Percentiles rank a stretch among this genome's conserved stretches.
Evolutionary conservation across 2,329 filamentous ascomycete genomes (phyloP).

Genomic region (Cyclaneusma minus): DNA sequence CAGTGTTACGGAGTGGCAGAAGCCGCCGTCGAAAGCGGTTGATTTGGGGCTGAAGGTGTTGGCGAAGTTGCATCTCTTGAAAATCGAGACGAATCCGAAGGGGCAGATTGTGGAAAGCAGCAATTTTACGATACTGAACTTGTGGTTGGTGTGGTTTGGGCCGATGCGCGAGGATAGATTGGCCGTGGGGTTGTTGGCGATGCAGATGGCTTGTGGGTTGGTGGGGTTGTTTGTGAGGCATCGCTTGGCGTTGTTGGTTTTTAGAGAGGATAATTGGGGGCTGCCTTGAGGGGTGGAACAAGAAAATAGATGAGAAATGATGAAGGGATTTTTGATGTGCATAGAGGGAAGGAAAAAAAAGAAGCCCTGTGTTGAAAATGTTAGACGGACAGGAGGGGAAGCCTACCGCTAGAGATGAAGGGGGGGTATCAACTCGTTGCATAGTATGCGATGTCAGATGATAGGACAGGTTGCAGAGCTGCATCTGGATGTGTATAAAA

Average conservation of each 20-base stretch:
- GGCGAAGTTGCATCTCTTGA: constrained; percentile 49
- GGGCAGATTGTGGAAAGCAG: constrained; percentile 64
- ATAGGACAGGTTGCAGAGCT: too few species aligned
- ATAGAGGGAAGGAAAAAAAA: too few species aligned
- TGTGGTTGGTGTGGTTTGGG: constrained; percentile 93
- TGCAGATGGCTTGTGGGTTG: constrained; percentile 66
- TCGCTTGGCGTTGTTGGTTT: constrained; percentile 71
- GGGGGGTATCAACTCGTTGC: too few species aligned
- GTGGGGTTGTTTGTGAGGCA: constrained; percentile 76
- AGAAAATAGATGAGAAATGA: too few species aligned
- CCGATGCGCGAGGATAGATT: constrained; percentile 78
- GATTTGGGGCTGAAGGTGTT: constrained; percentile 51
- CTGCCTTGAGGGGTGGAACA: too few species aligned
- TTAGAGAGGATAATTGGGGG: constrained; percentile 85
- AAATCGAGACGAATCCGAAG: constrained; percentile 48
- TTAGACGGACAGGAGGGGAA: too few species aligned
- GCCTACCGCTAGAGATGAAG: too few species aligned
- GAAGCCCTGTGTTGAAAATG: too few species aligned
- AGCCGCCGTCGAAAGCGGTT: constrained; percentile 52
- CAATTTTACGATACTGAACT: constrained; percentile 86
- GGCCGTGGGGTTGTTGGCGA: constrained; percentile 60
- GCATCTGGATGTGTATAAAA: too few species aligned
- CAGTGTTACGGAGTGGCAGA: constrained; percentile 64
- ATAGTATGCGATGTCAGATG: too few species aligned
- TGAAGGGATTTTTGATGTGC: too few species aligned